Base-by-base conservation (phyloP, 805 yeast species). In the Wickerhamiella qilinensis region DNA sequence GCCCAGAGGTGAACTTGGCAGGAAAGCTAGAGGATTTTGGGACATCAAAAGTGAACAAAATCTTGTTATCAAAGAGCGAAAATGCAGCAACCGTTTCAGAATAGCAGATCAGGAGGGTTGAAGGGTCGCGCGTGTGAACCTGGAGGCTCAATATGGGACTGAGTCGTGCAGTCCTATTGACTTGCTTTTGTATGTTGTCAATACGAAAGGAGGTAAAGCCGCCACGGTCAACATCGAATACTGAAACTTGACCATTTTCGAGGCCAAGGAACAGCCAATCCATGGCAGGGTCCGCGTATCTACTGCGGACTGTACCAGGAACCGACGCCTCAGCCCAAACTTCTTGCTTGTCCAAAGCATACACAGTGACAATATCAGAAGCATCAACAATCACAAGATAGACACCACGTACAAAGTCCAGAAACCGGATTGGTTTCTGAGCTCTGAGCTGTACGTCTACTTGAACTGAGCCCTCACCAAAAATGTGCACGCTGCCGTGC, bases 71-170 rank as follows among this genome's bases (percentile, higher is more conserved):
- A 0, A 74, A 63, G 24, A 91, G 47, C 1, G 82, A 76, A 56
- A 77, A 88, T 3, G 73, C 60, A 1, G 85, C 70, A 0, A 86
- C 84, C 34, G 73, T 65, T 40, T 72, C 73, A 3, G 71, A 60
- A 55, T 86, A 91, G 0, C 84, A 73, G 8, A 91, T 69, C 45
- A 91, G 64, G 2, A 91, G 43, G 0, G 78, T 66, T 0, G 94
- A 88, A 6, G 84, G 65, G 54, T 91, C 96, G 45, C 96, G 67
- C 3, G 99, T 98, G 51, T 83, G 91, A 69, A 93, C 67, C 44
- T 73, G 72, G 2, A 91, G 57, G 0, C 77, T 63, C 1, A 71
- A 53, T 1, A 85, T 91, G 1, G 81, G 74, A 0, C 85, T 75
- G 43, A 69, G 46, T 15, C 68, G 65, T 30, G 70, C 75, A 37